Percentiles rank a stretch among this genome's conserved stretches.
phyloP scores from a whole-genome alignment of 2,329 filamentous ascomycete genomes.

The Hymenoscyphus linearis region DNA sequence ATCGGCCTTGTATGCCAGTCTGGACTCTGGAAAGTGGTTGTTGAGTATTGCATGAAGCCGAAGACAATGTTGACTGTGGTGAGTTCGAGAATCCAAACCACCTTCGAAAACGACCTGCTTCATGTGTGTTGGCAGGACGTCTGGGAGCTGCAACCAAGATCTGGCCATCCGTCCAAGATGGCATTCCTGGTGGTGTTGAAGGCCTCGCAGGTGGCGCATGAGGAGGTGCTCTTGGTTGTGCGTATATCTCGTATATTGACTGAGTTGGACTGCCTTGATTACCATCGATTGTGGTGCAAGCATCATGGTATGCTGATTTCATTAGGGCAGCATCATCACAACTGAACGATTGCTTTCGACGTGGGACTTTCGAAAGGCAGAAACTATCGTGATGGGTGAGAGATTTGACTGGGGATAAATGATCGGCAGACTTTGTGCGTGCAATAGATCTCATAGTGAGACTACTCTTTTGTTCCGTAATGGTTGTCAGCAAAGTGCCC shows the following conservation, averaged over 20 bases:
- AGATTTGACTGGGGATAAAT: slow-evolving; percentile 17
- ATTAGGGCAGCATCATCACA: slow-evolving; percentile 32
- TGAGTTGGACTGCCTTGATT: slow-evolving; percentile 14
- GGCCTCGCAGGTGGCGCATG: slow-evolving; percentile 27
- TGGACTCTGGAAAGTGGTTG: background rate
- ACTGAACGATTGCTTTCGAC: slow-evolving; percentile 33
- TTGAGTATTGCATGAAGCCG: background rate
- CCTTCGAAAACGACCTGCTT: slow-evolving; percentile 19
- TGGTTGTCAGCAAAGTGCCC: slow-evolving; percentile 37
- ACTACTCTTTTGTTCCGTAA: slow-evolving; percentile 38
- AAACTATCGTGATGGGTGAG: slow-evolving; percentile 28
- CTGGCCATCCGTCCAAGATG: slow-evolving; percentile 32
- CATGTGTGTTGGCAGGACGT: slow-evolving; percentile 1
- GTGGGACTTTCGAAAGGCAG: slow-evolving; percentile 24
- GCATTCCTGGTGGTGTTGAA: slow-evolving; percentile 30
- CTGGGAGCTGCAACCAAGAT: slow-evolving; percentile 6
- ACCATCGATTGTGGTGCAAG: slow-evolving; percentile 23
- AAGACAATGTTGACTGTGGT: background rate
- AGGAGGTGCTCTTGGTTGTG: slow-evolving; percentile 27
- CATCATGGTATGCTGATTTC: slow-evolving; percentile 29
- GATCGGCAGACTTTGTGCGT: slow-evolving; percentile 26
- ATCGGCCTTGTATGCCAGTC: slow-evolving; percentile 1
- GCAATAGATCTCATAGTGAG: slow-evolving; percentile 31
- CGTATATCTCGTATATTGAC: slow-evolving; percentile 28
- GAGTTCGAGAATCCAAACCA: slow-evolving; percentile 19